phyloP scores from a whole-genome alignment of 768 basidiomycete genomes.

The Hydnum rufescens region DNA sequence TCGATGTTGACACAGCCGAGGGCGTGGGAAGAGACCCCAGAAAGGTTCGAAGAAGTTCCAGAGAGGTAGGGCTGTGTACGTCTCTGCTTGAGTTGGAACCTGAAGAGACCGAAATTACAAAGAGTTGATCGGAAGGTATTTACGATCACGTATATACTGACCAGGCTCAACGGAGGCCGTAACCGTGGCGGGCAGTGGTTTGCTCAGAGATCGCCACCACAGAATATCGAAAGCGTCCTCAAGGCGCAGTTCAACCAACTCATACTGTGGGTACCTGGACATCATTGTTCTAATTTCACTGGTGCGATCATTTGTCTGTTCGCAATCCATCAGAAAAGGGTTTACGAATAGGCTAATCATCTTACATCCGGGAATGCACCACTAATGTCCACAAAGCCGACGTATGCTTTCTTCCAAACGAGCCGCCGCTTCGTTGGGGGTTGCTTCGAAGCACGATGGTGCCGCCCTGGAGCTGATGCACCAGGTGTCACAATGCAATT shows the following conservation, averaged over 20 bases:
- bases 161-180: no score
- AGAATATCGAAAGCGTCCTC: slow-evolving; percentile 49
- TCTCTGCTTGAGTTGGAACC: slow-evolving; percentile 4
- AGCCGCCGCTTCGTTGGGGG: background rate
- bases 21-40: slow-evolving; percentile 52
- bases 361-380: background rate
- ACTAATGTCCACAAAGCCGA: background rate
- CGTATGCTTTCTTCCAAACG: background rate
- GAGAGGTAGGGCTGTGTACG: slow-evolving; percentile 15
- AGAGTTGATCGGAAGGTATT: no score
- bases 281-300: slow-evolving; percentile 4
- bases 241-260: slow-evolving; percentile 24
- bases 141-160: no score
- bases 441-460: background rate
- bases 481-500: no score
- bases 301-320: slow-evolving; percentile 2
- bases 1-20: slow-evolving; percentile 40
- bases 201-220: slow-evolving; percentile 5
- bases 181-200: background rate
- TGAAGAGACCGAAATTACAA: no score
- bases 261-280: slow-evolving; percentile 5
- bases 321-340: background rate
- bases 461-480: background rate
- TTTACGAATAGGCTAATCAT: background rate
- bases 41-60: slow-evolving; percentile 26